Conservation (phyloP, 176 grass and related monocot species). For the Avena eriantha region DNA sequence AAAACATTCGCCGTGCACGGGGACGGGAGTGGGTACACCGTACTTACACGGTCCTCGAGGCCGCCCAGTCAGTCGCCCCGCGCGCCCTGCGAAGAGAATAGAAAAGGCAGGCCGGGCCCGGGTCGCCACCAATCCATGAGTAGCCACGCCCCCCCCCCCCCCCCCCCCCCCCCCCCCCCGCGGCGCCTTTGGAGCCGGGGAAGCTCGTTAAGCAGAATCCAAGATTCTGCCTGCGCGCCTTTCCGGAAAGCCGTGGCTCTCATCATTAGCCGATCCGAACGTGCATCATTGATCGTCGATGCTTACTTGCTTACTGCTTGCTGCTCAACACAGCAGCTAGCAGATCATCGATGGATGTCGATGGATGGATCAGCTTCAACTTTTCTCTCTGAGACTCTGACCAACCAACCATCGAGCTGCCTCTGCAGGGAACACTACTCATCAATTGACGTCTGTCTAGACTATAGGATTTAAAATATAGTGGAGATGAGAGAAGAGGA, state of each 20-base stretch:
- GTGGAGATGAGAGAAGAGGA: too few species aligned
- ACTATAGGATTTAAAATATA: too few species aligned
- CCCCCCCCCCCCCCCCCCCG: too few species aligned
- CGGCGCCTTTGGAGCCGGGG: not conserved
- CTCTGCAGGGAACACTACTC: too few species aligned
- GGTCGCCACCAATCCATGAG: too few species aligned
- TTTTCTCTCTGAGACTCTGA: not conserved
- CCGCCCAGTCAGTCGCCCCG: not conserved
- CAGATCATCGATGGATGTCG: not conserved
- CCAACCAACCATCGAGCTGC: too few species aligned
- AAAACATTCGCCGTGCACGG: constrained; percentile 15
- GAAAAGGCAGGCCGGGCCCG: not conserved
- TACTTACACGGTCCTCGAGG: constrained; percentile 36
- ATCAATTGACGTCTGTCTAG: too few species aligned
- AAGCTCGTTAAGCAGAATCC: constrained; percentile 31
- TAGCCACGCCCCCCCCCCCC: not conserved
- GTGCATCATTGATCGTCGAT: constrained; percentile 2
- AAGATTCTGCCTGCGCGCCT: constrained; percentile 32
- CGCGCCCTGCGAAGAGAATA: not conserved
- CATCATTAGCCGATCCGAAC: constrained; percentile 36
- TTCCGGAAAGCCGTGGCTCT: constrained; percentile 42
- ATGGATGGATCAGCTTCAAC: not conserved
- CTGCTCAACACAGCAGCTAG: not conserved
- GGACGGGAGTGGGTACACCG: not conserved
- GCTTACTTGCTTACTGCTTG: not conserved